These are phyloP conservation scores for Calonectria naviculata DNA, from an alignment of 2,329 filamentous ascomycete species.

Conservation along the genomic window DNA sequence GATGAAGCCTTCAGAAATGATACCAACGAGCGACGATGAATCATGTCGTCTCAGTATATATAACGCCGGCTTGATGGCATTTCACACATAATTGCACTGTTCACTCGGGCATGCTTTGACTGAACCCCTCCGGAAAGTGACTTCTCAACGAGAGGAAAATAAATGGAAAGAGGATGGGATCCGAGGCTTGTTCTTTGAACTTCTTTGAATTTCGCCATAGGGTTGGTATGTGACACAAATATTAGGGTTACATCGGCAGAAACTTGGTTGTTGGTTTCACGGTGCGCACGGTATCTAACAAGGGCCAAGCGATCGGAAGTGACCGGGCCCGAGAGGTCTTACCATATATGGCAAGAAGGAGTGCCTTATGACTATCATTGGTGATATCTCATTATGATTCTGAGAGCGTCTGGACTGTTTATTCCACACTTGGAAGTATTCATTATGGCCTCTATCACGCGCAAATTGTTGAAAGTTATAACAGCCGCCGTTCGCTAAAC, in stretches of 20 bases:
- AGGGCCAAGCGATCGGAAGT: neutral
- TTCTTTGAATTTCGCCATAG: neutral
- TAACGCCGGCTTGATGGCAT: neutral
- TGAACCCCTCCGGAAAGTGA: neutral
- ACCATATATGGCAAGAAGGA: neutral
- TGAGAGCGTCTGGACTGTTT: too few species aligned
- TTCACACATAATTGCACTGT: neutral
- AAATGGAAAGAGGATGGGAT: neutral
- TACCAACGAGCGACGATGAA: conserved; percentile 22
- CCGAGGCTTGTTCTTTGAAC: neutral
- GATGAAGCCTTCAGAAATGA: conserved; percentile 20
- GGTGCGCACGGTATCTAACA: neutral
- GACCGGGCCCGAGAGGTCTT: neutral
- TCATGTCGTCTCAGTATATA: neutral
- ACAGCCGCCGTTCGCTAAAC: neutral
- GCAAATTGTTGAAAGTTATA: neutral
- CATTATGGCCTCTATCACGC: neutral
- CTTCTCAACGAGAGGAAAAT: neutral
- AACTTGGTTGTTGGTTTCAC: neutral
- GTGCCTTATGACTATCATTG: neutral
- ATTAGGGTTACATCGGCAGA: neutral
- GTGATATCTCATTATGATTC: neutral
- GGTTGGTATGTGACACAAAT: neutral
- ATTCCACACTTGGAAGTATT: neutral
- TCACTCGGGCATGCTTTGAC: neutral